Evolutionary conservation across 75 land plant species (phyloP).

Genomic region (Cunninghamia lanceolata): DNA sequence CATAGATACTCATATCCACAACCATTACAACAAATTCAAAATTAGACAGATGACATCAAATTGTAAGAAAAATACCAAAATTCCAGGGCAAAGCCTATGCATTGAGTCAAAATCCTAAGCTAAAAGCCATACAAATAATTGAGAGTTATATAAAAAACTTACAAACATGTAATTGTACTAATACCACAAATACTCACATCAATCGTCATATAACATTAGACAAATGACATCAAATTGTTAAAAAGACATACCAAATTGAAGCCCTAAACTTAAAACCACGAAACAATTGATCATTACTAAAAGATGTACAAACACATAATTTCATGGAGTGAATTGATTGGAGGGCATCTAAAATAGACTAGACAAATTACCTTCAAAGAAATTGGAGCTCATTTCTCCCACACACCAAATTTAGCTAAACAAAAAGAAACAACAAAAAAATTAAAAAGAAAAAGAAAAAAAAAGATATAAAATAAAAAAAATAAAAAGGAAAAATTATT

Average conservation of each 20-base stretch:
- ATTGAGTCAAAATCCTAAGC: neutral
- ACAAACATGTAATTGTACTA: no score
- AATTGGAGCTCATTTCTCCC: neutral
- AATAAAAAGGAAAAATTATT: neutral
- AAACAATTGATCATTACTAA: neutral
- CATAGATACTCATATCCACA: no score
- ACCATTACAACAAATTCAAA: no score
- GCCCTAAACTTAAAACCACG: neutral
- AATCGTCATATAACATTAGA: no score
- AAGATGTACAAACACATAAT: neutral
- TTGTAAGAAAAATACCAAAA: neutral
- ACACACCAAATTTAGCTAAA: neutral
- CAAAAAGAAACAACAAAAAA: neutral
- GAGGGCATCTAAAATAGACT: no score
- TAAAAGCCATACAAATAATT: neutral
- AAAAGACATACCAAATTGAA: no score
- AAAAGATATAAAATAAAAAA: neutral
- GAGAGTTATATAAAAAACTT: no score
- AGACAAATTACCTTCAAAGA: neutral
- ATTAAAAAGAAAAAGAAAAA: neutral
- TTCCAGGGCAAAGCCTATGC: neutral
- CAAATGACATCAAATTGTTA: no score
- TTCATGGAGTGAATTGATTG: neutral
- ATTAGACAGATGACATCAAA: no score
- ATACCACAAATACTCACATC: no score